These are phyloP conservation scores for Trichocladium antarcticum DNA, from an alignment of 495 filamentous ascomycete genomes.

Conservation along the genomic window DNA sequence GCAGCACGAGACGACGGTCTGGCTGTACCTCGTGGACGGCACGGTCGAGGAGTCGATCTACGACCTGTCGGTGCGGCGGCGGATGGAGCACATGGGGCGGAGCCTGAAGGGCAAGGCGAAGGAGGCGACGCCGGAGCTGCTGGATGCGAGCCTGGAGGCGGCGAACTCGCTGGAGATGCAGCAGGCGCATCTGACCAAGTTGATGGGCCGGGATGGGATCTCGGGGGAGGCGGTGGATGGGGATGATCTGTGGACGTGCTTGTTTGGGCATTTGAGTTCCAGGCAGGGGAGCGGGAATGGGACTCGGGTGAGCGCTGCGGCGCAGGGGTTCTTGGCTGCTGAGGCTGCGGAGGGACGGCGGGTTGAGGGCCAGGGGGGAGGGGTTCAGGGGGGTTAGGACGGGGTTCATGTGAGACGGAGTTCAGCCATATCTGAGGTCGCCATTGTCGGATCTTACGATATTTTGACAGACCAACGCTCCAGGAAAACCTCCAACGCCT, in stretches of 20 bases:
- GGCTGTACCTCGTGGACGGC: slow-evolving; percentile 80
- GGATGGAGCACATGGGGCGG: slow-evolving; percentile 61
- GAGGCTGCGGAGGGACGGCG: slow-evolving; percentile 23
- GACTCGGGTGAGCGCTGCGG: slow-evolving; percentile 8
- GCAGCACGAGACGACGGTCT: slow-evolving; percentile 76
- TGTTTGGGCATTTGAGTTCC: slow-evolving; percentile 53
- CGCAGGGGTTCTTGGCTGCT: slow-evolving; percentile 21
- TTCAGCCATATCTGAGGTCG: too few species aligned
- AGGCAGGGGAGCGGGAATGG: slow-evolving; percentile 8
- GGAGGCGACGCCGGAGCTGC: slow-evolving; percentile 23
- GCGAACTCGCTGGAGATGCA: slow-evolving; percentile 78
- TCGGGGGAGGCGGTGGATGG: slow-evolving; percentile 74
- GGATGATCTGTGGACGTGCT: slow-evolving; percentile 78
- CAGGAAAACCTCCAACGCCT: too few species aligned
- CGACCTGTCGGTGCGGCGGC: slow-evolving; percentile 64
- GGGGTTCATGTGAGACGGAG: too few species aligned
- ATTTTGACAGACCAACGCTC: too few species aligned
- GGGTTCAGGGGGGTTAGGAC: too few species aligned
- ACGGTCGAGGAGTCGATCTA: slow-evolving; percentile 89
- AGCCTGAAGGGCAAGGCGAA: slow-evolving; percentile 26
- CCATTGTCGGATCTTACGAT: too few species aligned
- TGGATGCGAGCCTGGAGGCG: slow-evolving; percentile 55
- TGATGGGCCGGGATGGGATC: slow-evolving; percentile 57
- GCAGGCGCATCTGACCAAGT: slow-evolving; percentile 49
- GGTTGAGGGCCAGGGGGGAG: neutral